These are phyloP conservation scores for Takashimella tepidaria DNA, from an alignment of 1,284 basidiomycete species.

Conservation along the genomic window DNA sequence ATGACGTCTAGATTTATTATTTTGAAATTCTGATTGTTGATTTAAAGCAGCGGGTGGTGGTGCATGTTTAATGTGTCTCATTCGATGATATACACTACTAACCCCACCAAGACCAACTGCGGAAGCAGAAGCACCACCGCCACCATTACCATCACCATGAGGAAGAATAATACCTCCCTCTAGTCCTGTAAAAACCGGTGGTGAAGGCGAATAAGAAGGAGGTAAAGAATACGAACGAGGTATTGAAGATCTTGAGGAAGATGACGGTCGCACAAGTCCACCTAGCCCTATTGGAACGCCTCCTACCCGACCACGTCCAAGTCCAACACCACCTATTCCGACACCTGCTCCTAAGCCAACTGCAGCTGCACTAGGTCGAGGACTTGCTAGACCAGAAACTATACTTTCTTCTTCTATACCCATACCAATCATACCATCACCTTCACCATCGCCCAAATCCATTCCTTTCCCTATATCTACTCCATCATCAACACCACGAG, in stretches of 20 bases:
- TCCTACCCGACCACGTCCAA: neutral
- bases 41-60: neutral
- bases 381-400: neutral
- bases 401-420: neutral
- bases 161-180: no score
- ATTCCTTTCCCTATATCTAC: neutral
- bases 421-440: neutral
- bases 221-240: neutral
- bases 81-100: neutral
- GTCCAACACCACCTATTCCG: neutral
- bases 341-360: conserved; percentile 1
- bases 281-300: neutral
- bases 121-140: no score
- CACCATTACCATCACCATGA: no score
- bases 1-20: neutral
- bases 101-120: no score
- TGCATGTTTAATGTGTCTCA: neutral
- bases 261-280: neutral
- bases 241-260: neutral
- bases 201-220: neutral
- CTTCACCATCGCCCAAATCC: neutral
- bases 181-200: no score
- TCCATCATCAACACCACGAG: neutral
- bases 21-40: no score
- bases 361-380: neutral